Percentiles rank a stretch among this genome's conserved stretches.
Conservation (phyloP, 2,329 filamentous ascomycete species). For the Pseudogymnoascus sp. region DNA sequence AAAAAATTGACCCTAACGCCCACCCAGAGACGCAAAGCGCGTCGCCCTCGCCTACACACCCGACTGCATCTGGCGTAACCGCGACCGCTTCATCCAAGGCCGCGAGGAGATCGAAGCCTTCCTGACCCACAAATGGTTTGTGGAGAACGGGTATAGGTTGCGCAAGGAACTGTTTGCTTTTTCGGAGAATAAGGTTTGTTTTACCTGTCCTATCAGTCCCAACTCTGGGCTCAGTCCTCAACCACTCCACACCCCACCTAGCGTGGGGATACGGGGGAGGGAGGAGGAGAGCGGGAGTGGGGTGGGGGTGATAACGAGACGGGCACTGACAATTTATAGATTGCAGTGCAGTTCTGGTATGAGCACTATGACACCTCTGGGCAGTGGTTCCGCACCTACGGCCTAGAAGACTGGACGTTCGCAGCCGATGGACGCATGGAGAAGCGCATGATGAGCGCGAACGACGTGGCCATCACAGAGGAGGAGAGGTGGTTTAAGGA, state of each 20-base stretch:
- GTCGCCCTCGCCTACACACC: slow-evolving; percentile 56
- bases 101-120: slow-evolving; percentile 60
- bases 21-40: background rate
- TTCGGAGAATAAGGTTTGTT: slow-evolving; percentile 49
- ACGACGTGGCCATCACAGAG: slow-evolving; percentile 57
- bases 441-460: slow-evolving; percentile 70
- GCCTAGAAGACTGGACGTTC: slow-evolving; percentile 74
- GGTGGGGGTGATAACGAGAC: background rate
- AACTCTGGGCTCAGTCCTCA: too few relatives aligned
- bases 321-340: slow-evolving; percentile 33
- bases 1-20: background rate
- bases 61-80: slow-evolving; percentile 74
- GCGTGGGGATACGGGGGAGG: background rate
- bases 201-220: background rate
- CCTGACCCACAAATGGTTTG: slow-evolving; percentile 64
- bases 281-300: background rate
- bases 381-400: slow-evolving; percentile 83
- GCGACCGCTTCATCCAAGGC: slow-evolving; percentile 60
- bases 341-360: slow-evolving; percentile 80
- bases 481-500: slow-evolving; percentile 62
- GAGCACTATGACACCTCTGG: slow-evolving; percentile 62
- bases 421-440: slow-evolving; percentile 61
- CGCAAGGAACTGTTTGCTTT: slow-evolving; percentile 82
- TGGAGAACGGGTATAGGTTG: slow-evolving; percentile 63
- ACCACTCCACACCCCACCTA: too few relatives aligned